Conservation (phyloP, 1,284 basidiomycete species). For the Pseudozyma sp. region DNA sequence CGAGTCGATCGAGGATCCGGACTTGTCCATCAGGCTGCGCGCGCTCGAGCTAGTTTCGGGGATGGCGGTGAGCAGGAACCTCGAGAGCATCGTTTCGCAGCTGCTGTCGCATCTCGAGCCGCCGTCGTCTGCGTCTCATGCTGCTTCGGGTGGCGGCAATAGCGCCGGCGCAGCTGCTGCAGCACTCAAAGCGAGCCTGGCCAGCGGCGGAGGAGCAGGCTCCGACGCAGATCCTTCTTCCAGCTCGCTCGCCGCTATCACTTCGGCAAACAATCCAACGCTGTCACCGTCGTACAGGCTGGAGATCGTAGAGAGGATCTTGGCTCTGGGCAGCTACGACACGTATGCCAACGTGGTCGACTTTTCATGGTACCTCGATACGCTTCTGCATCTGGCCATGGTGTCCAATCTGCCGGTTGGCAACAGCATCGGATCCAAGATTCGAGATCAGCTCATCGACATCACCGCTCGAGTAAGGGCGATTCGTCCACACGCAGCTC, state of each 20-base stretch:
- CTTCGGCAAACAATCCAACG: conserved; percentile 60
- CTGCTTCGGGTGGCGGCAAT: not conserved
- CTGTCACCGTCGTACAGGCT: conserved; percentile 83
- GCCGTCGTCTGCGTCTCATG: conserved; percentile 68
- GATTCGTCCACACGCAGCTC: conserved; percentile 81
- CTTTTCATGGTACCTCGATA: conserved; percentile 96
- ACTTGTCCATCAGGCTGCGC: conserved; percentile 93
- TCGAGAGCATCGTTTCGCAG: conserved; percentile 88
- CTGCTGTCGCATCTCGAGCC: conserved; percentile 84
- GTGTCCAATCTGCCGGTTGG: conserved; percentile 75
- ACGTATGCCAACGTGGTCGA: conserved; percentile 88
- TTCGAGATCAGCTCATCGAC: conserved; percentile 86
- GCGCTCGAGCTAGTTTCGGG: conserved; percentile 92
- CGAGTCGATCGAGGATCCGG: conserved; percentile 87
- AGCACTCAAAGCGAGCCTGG: conserved; percentile 67
- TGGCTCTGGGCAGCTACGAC: conserved; percentile 83
- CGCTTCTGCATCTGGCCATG: conserved; percentile 77
- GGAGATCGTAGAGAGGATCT: conserved; percentile 81
- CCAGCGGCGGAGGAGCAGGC: conserved; percentile 70
- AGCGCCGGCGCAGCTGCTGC: conserved; percentile 70
- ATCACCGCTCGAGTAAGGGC: conserved; percentile 83
- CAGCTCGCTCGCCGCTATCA: conserved; percentile 34
- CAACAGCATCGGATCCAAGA: conserved; percentile 76
- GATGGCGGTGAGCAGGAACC: conserved; percentile 84
- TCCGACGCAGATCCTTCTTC: conserved; percentile 49